Evolutionary conservation across 345 rosid genomes (phyloP), one percentile per base, ranked within the genome.

Genomic region (Populus ilicifolia): DNA sequence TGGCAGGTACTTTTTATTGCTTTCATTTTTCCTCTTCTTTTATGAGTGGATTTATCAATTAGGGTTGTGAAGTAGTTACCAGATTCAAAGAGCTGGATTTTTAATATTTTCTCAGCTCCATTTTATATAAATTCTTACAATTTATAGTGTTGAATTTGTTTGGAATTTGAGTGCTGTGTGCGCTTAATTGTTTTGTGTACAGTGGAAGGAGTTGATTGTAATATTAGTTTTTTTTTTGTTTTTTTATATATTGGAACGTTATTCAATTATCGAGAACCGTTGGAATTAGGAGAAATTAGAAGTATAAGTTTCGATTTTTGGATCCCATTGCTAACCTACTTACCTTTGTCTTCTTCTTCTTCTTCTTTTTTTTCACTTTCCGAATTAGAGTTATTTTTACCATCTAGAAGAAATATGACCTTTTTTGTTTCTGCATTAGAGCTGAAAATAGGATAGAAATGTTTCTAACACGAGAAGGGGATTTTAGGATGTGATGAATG

Each of bases 1-100:
- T 96, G 99, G 99, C 97, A 94, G 98, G 98, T 87, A 70, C 75
- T 67, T 67, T 59, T 71, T 35, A 35, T 12, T 64, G 46, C 5
- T 65, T 25, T 11, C 17, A 1, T 73, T 23, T 35, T 25, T 20
- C 29, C 52, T 3, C 50, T 65, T 74, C 75, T 41, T 52, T 64
- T 16, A 29, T 29, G 30, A 41, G n/a, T 8, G 25, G 36, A 18
- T 76, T 69, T 23, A 61, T 46, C 2, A 5, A 18, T 11, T 56
- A 44, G 29, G 23, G 39, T 23, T 6, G 29, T 21, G 38, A 18
- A 75, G 20, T 48, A 18, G 46, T 38, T 36, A 20, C 16, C 11
- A 38, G 11, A 16, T 39, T 62, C 33, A 41, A 6, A 6, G 20
- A 25, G 74, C 67, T 74, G 73, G 68, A 43, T 75, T 71, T 54